A percentile compares a stretch with the other conserved stretches of the same genome.
These are phyloP conservation scores for Populus tremula DNA, from an alignment of 345 rosid species.

Conservation along the genomic window DNA sequence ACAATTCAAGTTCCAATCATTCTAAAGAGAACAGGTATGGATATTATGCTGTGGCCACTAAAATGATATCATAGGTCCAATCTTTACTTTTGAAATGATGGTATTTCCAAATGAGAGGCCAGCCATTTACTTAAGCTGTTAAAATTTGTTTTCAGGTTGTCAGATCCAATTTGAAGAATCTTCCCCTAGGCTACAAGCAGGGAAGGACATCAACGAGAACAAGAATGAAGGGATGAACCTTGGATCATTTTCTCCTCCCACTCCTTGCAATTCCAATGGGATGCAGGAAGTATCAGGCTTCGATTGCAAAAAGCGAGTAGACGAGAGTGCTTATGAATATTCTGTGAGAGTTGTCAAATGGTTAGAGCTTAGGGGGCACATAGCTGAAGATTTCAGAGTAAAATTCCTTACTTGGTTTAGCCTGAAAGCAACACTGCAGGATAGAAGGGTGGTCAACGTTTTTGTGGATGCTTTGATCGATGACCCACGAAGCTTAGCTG, in stretches of 20 bases:
- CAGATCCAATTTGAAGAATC: conserved; percentile 40
- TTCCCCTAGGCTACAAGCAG: conserved; percentile 27
- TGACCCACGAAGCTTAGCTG: conserved; percentile 54
- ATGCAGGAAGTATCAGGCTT: conserved; percentile 14
- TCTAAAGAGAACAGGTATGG: background rate
- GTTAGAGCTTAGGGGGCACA: conserved; percentile 51
- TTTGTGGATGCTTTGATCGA: conserved; percentile 45
- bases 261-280: conserved; percentile 37
- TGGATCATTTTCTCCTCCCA: conserved; percentile 36
- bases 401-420: conserved; percentile 70
- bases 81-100: conserved; percentile 2
- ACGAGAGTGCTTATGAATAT: conserved; percentile 45
- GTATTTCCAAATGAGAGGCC: background rate
- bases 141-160: conserved; percentile 36
- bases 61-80: background rate
- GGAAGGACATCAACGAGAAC: conserved; percentile 9
- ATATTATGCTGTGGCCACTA: background rate
- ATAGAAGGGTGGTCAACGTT: conserved; percentile 53
- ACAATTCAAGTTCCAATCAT: background rate
- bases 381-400: conserved; percentile 47
- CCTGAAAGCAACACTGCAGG: conserved; percentile 51
- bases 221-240: conserved; percentile 21
- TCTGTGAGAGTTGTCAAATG: conserved; percentile 45
- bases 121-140: background rate
- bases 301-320: conserved; percentile 31